Conservation (phyloP, 371 early-diverging fungal species). For the Capillidium rhysosporum region DNA sequence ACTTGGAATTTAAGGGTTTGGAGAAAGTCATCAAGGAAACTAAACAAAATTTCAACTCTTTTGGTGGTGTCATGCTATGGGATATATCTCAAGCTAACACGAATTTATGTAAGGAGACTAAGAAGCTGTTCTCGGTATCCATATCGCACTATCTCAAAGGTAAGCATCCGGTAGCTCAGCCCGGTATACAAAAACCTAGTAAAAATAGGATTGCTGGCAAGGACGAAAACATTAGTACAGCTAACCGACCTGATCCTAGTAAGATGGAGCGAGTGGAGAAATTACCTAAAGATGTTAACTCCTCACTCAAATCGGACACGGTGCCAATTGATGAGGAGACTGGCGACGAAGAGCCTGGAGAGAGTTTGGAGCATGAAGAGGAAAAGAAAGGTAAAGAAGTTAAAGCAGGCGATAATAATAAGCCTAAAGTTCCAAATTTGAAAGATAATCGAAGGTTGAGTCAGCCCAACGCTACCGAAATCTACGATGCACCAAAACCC, state of each 20-base stretch:
- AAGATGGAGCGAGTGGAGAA: background rate
- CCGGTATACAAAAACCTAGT: background rate
- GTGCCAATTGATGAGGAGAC: too few relatives aligned
- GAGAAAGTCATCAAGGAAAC: constrained; percentile 17
- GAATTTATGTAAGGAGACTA: background rate
- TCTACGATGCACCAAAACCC: too few relatives aligned
- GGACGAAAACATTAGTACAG: too few relatives aligned
- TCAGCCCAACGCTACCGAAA: too few relatives aligned
- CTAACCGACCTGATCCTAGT: background rate
- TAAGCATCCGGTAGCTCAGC: background rate
- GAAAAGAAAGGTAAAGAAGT: too few relatives aligned
- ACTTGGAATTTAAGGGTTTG: constrained; percentile 18
- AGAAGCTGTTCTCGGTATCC: constrained; percentile 1
- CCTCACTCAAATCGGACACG: too few relatives aligned
- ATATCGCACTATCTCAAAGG: constrained; percentile 5
- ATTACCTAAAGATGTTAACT: too few relatives aligned
- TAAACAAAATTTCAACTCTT: constrained; percentile 15
- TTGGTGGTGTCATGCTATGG: constrained; percentile 53
- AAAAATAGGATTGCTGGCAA: background rate
- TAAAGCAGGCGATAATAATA: too few relatives aligned
- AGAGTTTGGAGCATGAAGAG: too few relatives aligned
- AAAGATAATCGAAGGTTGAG: too few relatives aligned
- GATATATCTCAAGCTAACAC: constrained; percentile 17
- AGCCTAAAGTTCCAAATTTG: too few relatives aligned
- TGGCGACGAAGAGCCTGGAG: too few relatives aligned